A percentile compares a stretch with the other conserved stretches of the same genome.
Conservation (phyloP, 345 rosid species). For the Gossypium sturtianum region DNA sequence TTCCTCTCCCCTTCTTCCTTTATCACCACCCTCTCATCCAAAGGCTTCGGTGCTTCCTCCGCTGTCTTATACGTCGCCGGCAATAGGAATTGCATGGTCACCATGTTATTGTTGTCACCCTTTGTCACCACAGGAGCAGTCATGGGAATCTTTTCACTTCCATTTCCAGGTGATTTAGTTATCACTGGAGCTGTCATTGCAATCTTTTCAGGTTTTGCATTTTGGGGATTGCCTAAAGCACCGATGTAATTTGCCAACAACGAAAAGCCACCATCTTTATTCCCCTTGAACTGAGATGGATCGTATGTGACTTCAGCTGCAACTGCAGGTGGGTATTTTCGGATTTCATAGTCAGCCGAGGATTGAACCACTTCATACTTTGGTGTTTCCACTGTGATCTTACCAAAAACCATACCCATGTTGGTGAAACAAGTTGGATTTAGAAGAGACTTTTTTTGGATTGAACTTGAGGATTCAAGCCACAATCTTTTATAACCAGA, state of each 20-base stretch:
- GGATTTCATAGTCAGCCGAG: conserved; percentile 61
- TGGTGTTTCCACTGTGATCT: conserved; percentile 4
- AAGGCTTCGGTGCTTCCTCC: conserved; percentile 83
- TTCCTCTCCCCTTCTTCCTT: conserved; percentile 61
- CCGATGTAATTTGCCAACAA: conserved; percentile 81
- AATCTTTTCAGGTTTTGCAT: conserved; percentile 64
- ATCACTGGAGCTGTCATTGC: conserved; percentile 90
- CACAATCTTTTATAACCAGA: background rate
- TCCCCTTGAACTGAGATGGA: conserved; percentile 56
- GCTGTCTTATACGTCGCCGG: conserved; percentile 61
- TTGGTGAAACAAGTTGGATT: background rate
- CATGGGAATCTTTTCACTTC: conserved; percentile 70
- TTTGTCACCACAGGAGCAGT: conserved; percentile 80
- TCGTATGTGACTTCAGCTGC: conserved; percentile 71
- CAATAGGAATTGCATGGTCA: conserved; percentile 84
- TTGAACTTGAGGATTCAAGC: background rate
- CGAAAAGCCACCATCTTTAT: conserved; percentile 38
- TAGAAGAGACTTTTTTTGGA: background rate
- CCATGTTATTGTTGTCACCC: conserved; percentile 35
- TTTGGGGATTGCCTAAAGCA: conserved; percentile 72
- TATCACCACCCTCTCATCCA: conserved; percentile 78
- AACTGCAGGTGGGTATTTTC: conserved; percentile 60
- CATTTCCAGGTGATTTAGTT: conserved; percentile 27
- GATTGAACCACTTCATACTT: conserved; percentile 22
- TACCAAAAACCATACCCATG: conserved; percentile 1